Base-by-base conservation (phyloP, 225 moss, liverwort and hornwort species). In the Physcomitrellopsis africana region DNA sequence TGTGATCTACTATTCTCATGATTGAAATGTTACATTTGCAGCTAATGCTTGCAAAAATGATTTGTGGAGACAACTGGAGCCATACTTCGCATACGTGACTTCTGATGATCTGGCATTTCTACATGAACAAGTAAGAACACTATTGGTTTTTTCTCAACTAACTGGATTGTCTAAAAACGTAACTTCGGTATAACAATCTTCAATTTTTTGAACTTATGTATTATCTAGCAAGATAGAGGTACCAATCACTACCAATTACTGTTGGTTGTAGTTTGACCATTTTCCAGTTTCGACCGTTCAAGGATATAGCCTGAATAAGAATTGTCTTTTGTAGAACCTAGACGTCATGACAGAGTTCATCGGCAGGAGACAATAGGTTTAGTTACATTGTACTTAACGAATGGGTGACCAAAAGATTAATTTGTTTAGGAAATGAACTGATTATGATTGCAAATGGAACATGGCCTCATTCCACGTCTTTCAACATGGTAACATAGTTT, bases 21-120 rank as follows among this genome's bases (percentile, higher is more conserved):
- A 18, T 17, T 17, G 7, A 15, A 17, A 53, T 53, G 8, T 53
- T 53, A 53, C 26, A 29, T 27, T 3, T 24, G 56, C 89, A 91
- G 89, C 67, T 62, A 22, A 32, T 70, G 79, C 81, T 47, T 89
- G 86, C 71, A 51, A 77, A 54, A 84, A 74, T 46, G 65, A 17
- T 51, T 91, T 89, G 16, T 91, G 89, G 89, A 89, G 86, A 77
- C 82, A 86, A 64, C 58, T 89, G 78, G 91, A 91, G 53, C 81
- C 91, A 3, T 91, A 77, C 51, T 91, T 91, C 52, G 61, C 91
- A 10, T 85, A 71, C 69, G 54, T 89, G 14, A 81, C 89, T 11
- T 67, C 84, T 59, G 79, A 84, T 51, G 86, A 91, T 72, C 2
- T 91, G 68, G 32, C 61, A 56, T 75, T 81, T 47, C 69, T 91